These are phyloP conservation scores for Mitragyna speciosa DNA, from an alignment of 257 asterid species.

Conservation along the genomic window DNA sequence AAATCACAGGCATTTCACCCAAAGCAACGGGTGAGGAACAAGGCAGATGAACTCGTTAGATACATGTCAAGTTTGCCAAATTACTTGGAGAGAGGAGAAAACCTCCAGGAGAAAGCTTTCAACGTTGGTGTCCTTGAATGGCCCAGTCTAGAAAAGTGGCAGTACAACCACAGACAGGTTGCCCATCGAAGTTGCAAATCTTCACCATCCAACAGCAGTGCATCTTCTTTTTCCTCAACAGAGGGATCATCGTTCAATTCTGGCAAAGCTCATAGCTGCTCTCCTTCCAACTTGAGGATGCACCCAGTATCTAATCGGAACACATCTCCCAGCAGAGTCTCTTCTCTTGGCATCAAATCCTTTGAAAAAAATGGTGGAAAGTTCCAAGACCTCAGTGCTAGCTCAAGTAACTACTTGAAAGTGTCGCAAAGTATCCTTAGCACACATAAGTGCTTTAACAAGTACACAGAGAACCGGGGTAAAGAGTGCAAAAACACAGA, in stretches of 20 bases:
- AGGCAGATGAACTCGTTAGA: conserved; percentile 62
- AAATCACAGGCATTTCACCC: conserved; percentile 30
- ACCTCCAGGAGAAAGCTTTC: conserved; percentile 55
- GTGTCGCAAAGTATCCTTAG: conserved; percentile 27
- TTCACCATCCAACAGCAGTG: conserved; percentile 46
- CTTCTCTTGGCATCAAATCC: conserved; percentile 26
- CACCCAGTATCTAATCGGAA: conserved; percentile 18
- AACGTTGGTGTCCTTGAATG: conserved; percentile 76
- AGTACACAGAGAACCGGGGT: conserved; percentile 20
- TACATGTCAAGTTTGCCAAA: conserved; percentile 81
- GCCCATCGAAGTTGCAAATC: conserved; percentile 22
- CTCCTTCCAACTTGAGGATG: conserved; percentile 20
- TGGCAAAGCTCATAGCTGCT: conserved; percentile 28
- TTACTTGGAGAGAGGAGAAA: conserved; percentile 59
- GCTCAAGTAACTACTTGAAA: conserved; percentile 25
- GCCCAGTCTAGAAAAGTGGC: conserved; percentile 74
- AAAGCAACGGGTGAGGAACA: conserved; percentile 36
- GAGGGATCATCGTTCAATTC: conserved; percentile 45
- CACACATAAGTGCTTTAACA: conserved; percentile 29
- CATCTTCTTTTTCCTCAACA: conserved; percentile 34
- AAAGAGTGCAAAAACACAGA: conserved; percentile 25
- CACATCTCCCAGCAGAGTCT: conserved; percentile 30
- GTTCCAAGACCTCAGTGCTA: conserved; percentile 26
- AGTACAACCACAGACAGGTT: conserved; percentile 32
- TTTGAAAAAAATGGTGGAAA: conserved; percentile 25